Evolutionary conservation across 23 red algal genomes (phyloP).

Genomic region (Cyanidium caldarium): DNA sequence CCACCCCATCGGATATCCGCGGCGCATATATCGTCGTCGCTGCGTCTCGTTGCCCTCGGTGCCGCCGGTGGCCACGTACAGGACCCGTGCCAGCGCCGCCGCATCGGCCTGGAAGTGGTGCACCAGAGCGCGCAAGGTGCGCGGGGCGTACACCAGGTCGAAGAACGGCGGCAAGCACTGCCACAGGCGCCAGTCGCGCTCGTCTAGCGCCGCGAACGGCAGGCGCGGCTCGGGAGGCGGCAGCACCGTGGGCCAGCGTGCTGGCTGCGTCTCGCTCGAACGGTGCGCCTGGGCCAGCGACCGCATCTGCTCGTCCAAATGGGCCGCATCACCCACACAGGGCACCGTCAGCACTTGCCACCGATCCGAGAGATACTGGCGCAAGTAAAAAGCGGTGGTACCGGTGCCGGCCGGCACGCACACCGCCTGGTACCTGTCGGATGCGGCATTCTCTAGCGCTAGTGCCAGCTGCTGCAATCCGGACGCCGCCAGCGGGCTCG

Average conservation of each 20-base stretch:
- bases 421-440: constrained; percentile 6
- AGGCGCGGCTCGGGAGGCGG: background rate
- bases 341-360: constrained; percentile 37
- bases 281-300: background rate
- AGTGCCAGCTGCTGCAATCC: constrained; percentile 20
- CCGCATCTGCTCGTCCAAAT: constrained; percentile 36
- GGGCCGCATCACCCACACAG: constrained; percentile 29
- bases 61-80: background rate
- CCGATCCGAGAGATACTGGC: constrained; percentile 15
- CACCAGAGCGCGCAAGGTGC: background rate
- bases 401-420: constrained; percentile 44
- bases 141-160: background rate
- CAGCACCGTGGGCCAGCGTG: too few relatives aligned
- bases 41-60: background rate
- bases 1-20: too few relatives aligned
- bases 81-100: background rate
- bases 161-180: background rate
- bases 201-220: background rate
- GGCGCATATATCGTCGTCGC: background rate
- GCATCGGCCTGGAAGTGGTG: background rate
- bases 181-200: background rate
- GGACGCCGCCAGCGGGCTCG: constrained; percentile 21
- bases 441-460: background rate
- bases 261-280: background rate
- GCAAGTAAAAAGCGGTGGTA: constrained; percentile 46